Evolutionary conservation across 371 early-diverging fungal genomes (phyloP), one percentile per base, ranked within the genome.

Genomic region (Haplosporangium sp.): DNA sequence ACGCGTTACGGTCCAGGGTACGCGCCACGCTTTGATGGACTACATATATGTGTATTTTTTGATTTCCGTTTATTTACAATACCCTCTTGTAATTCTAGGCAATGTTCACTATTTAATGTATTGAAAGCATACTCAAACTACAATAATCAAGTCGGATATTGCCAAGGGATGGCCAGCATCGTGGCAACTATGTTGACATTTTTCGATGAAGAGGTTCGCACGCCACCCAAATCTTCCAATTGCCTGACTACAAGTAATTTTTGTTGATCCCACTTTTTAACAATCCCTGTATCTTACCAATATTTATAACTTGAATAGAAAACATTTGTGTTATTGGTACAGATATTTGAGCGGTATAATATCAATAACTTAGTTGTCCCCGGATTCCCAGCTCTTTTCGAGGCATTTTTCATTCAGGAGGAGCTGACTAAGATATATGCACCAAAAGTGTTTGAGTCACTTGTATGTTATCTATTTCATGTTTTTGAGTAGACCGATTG

Each of bases 101-200:
- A 92, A 78, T 77, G 88, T 50, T 73, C 87, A 2, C 83, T 98
- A 63, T 96, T 94, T 74, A 93, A 93, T 67, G 94, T 98, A 4
- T 85, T 96, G 62, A 92, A 95, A 44, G 96, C 96, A 6, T 97
- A 96, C 83, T 89, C 95, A 13, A 84, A 92, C 66, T 95, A 92
- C 63, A 97, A 98, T 83, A 67, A 86, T 19, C 94, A 94, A 65
- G 94, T 97, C 27, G 98, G 98, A 5, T 95, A 98, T 81, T 98
- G 98, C 76, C 98, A 98, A 87, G 98, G 97, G 8, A 92, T 98
- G 86, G 90, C 96, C 6, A 97, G 95, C 72, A 87, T 98, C n/a
- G 96, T 89, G 0, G 96, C 96, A 1, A 93, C 95, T 10, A 81
- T 98, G 83, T 84, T 98, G 65, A 87, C 95, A 76, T 95, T 95